Evolutionary conservation across 2,329 filamentous ascomycete species (phyloP).

Genomic region (Colletotrichum theobromicola): DNA sequence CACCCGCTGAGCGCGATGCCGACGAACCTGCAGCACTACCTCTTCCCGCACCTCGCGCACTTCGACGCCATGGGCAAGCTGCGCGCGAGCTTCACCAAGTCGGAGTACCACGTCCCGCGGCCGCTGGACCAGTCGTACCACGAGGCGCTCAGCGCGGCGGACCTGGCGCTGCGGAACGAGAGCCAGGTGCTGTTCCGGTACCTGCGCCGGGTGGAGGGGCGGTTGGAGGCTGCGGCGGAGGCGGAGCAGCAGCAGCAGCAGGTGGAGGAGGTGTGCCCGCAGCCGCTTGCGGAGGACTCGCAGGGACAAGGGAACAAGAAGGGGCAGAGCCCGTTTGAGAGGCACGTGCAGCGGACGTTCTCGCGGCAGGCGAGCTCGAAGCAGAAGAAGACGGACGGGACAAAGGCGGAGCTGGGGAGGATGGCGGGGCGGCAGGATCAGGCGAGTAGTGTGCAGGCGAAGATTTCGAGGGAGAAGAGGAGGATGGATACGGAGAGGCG

Average conservation of each 20-base stretch:
- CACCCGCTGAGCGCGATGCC: conserved; percentile 20
- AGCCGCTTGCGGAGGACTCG: background rate
- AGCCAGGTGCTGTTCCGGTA: conserved; percentile 22
- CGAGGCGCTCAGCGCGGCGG: conserved; percentile 15
- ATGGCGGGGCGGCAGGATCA: conserved; percentile 23
- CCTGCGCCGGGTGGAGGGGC: conserved; percentile 5
- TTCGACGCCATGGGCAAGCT: conserved; percentile 22
- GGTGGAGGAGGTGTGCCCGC: background rate
- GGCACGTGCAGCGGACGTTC: conserved; percentile 3
- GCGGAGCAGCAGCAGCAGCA: background rate
- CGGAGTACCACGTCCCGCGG: conserved; percentile 21
- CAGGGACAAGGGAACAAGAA: background rate
- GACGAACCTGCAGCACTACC: conserved; percentile 22
- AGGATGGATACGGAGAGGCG: conserved; percentile 28
- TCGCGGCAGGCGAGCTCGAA: conserved; percentile 20
- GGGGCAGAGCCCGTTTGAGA: conserved; percentile 8
- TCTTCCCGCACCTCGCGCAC: conserved; percentile 23
- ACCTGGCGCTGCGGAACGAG: conserved; percentile 11
- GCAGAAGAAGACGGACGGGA: conserved; percentile 25
- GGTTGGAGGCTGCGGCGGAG: background rate
- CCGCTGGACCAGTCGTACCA: conserved; percentile 24
- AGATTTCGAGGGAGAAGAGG: conserved; percentile 15
- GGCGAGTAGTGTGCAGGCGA: conserved; percentile 21
- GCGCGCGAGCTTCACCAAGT: conserved; percentile 20
- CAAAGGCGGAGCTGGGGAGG: conserved; percentile 22